phyloP scores from a whole-genome alignment of 2,329 filamentous ascomycete genomes.

The Zymoseptoria crescenta region DNA sequence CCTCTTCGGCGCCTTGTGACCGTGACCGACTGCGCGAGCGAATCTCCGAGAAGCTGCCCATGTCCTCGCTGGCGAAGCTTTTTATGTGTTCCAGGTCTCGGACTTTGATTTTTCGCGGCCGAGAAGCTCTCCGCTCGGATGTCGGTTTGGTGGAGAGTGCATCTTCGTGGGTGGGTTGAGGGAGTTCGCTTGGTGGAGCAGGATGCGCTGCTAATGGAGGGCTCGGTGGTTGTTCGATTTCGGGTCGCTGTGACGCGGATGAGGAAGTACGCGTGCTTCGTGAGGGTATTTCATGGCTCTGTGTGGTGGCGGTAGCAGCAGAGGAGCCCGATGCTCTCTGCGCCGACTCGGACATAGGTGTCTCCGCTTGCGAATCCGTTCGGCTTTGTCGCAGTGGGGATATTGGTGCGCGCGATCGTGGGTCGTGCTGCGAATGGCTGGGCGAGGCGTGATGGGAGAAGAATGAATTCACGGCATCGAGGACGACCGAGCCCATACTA shows the following conservation, averaged over 20 bases:
- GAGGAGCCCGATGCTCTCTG: slow-evolving; percentile 27
- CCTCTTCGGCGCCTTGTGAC: slow-evolving; percentile 41
- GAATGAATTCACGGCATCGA: slow-evolving; percentile 67
- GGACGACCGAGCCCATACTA: slow-evolving; percentile 55
- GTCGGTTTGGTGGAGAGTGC: slow-evolving; percentile 17
- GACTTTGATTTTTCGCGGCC: slow-evolving; percentile 63
- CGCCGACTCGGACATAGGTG: slow-evolving; percentile 24
- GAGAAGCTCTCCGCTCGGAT: slow-evolving; percentile 28
- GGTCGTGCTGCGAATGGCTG: slow-evolving; percentile 18
- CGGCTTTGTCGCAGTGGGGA: slow-evolving; percentile 20
- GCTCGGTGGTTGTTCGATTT: slow-evolving; percentile 15
- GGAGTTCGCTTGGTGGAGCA: slow-evolving; percentile 18
- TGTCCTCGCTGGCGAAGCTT: slow-evolving; percentile 73
- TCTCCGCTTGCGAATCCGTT: slow-evolving; percentile 19
- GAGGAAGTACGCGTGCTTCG: slow-evolving; percentile 9
- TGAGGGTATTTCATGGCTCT: slow-evolving; percentile 10
- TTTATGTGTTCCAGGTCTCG: slow-evolving; percentile 87
- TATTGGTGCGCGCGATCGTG: slow-evolving; percentile 11
- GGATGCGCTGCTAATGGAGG: slow-evolving; percentile 25
- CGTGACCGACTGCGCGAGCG: slow-evolving; percentile 32
- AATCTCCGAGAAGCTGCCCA: slow-evolving; percentile 49
- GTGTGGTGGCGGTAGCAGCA: slow-evolving; percentile 10
- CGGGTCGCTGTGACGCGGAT: slow-evolving; percentile 11
- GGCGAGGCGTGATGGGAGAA: slow-evolving; percentile 22
- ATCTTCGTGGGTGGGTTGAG: not conserved